Percentiles rank a stretch among this genome's conserved stretches.
phyloP scores from a whole-genome alignment of 1,284 basidiomycete species.

The Ceratobasidium sp. region DNA sequence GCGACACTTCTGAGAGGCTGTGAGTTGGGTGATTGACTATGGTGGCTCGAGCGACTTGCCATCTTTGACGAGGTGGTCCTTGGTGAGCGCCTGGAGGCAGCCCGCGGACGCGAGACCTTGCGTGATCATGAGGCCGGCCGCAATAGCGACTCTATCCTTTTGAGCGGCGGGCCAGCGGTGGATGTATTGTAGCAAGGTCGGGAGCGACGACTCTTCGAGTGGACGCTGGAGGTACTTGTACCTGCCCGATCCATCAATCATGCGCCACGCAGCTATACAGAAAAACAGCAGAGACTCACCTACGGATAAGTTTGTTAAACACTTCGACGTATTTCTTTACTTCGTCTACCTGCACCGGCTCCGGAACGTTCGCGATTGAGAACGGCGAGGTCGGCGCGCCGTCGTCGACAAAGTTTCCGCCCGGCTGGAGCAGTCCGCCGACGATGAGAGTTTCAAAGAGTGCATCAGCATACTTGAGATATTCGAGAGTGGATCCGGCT shows the following conservation, averaged over 20 bases:
- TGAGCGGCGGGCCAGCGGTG: slow-evolving; percentile 83
- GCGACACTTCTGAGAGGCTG: slow-evolving; percentile 72
- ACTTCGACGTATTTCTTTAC: slow-evolving; percentile 94
- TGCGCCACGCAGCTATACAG: slow-evolving; percentile 41
- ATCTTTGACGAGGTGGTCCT: slow-evolving; percentile 96
- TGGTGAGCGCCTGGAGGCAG: slow-evolving; percentile 86
- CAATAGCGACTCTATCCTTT: slow-evolving; percentile 86
- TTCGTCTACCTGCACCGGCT: slow-evolving; percentile 82
- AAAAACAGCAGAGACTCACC: slow-evolving; percentile 68
- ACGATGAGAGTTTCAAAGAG: slow-evolving; percentile 96
- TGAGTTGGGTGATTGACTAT: background rate
- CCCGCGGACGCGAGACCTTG: slow-evolving; percentile 83
- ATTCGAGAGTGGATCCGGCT: slow-evolving; percentile 92
- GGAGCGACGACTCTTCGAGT: slow-evolving; percentile 88
- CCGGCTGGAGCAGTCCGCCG: slow-evolving; percentile 95
- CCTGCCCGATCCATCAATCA: slow-evolving; percentile 61
- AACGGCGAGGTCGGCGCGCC: slow-evolving; percentile 84
- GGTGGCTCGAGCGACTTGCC: slow-evolving; percentile 63
- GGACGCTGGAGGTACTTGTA: slow-evolving; percentile 99
- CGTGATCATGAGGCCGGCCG: slow-evolving; percentile 85
- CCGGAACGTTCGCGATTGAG: slow-evolving; percentile 85
- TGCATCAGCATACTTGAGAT: slow-evolving; percentile 94
- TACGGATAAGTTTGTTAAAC: slow-evolving; percentile 94
- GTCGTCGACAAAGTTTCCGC: slow-evolving; percentile 92
- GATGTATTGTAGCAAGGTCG: slow-evolving; percentile 89